Evolutionary conservation across 2,329 filamentous ascomycete species (phyloP), one percentile per base, ranked within the genome.

Genomic region (Berkeleyomyces rouxiae): DNA sequence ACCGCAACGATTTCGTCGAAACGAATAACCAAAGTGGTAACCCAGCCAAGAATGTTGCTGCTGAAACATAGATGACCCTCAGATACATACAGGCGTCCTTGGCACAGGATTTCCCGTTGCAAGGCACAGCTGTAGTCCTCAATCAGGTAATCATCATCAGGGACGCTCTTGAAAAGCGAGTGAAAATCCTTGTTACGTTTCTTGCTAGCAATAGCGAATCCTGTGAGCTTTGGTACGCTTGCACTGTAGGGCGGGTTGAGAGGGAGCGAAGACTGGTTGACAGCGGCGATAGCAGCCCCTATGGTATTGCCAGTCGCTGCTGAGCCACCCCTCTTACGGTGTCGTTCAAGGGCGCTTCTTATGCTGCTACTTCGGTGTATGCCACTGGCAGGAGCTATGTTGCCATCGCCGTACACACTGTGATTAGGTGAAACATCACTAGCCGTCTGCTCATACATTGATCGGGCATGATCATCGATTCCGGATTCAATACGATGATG

Each of bases 11-110:
- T 89, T 73, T 99, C 93, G 70, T 99, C 93, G 71, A 99, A 99
- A 72, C 90, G 95, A 77, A 99, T 96, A 61, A 99, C 92, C 49
- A 99, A 78, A 1, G 93, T 99, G 0, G 93, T 99, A 31, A 95
- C 88, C 93, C 93, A 99, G 61, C 93, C 93, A 57, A 99, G 82
- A 67, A 99, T 99, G 71, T 99, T 99, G 77, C 93, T 97, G 70
- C 91, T 96, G 74, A 99, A 99, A 76, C 93, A 99, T 57, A 99
- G 83, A 71, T 99, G 92, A 9, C 92, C 91, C 74, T 99, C 93
- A 0, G 93, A 97, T 49, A 99, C 89, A 70, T 99, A 99, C 11
- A 99, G 80, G 47, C 93, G 83, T 4, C 93, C 93, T 68, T 96
- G 93, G 5, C 95, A 84, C 43, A 99, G 81, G 65, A 99, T 99